phyloP scores from a whole-genome alignment of 2,329 filamentous ascomycete genomes.

The Fonsecaea monophora region DNA sequence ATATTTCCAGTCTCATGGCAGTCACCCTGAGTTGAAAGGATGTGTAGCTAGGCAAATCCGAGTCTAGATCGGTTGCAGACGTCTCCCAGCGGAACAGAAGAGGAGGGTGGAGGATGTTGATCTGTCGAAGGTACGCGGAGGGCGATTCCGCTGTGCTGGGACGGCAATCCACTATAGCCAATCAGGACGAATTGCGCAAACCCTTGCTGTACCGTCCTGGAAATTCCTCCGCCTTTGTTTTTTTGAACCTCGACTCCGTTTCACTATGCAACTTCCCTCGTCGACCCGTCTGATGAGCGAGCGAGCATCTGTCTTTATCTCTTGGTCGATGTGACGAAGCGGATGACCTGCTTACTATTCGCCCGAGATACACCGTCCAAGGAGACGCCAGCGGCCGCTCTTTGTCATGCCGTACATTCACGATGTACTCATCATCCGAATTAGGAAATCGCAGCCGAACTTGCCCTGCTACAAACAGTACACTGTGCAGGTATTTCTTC shows the following conservation, averaged over 20 bases:
- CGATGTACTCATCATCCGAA: not conserved
- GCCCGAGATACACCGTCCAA: not conserved
- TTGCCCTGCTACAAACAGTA: no score
- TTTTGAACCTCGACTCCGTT: not conserved
- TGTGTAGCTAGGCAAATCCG: not conserved
- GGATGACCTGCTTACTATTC: not conserved
- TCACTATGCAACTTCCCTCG: not conserved
- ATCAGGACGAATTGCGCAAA: conserved; percentile 10
- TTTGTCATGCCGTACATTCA: not conserved
- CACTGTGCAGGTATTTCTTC: not conserved
- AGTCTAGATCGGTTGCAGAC: not conserved
- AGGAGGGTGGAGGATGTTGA: not conserved
- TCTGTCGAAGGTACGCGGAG: not conserved
- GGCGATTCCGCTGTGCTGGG: not conserved
- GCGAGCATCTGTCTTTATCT: not conserved
- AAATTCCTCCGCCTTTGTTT: conserved; percentile 8
- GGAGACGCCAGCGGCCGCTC: not conserved
- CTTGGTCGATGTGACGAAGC: not conserved
- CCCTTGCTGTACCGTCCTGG: not conserved
- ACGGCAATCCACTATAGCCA: not conserved
- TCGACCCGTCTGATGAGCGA: not conserved
- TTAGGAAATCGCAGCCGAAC: conserved; percentile 20
- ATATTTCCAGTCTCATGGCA: not conserved
- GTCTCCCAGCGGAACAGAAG: not conserved
- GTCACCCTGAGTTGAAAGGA: not conserved